Evolutionary conservation across 305 asterid genomes (phyloP).

Genomic region (Solanum hybrid): DNA sequence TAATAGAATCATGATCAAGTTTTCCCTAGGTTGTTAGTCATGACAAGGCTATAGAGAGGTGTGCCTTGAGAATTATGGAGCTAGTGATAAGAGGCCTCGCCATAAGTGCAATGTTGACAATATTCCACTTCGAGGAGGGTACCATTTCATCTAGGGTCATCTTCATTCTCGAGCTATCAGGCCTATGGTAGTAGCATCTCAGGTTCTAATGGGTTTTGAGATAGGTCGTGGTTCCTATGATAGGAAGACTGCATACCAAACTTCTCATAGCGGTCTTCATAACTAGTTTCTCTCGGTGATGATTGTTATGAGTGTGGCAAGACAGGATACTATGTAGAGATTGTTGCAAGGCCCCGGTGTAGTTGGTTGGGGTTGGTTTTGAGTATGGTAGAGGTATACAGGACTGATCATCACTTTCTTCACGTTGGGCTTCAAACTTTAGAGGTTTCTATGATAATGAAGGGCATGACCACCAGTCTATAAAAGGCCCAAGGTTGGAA

Average conservation of each 20-base stretch:
- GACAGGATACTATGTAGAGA: neutral
- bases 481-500: neutral
- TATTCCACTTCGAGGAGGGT: neutral
- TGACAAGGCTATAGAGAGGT: neutral
- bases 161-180: neutral
- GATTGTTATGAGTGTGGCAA: neutral
- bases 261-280: neutral
- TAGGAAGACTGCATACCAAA: neutral
- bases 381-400: neutral
- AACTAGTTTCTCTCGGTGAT: neutral
- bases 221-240: neutral
- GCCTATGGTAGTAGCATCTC: neutral
- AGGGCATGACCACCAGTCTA: neutral
- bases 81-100: neutral
- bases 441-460: neutral
- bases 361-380: neutral
- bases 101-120: neutral
- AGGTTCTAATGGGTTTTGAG: neutral
- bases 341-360: rapidly evolving
- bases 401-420: neutral
- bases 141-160: neutral
- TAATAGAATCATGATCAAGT: neutral
- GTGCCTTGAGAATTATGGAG: neutral
- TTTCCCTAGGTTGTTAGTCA: neutral
- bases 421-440: neutral